Conservation (phyloP, 495 filamentous ascomycete genomes). For the Xylaria intraflava region DNA sequence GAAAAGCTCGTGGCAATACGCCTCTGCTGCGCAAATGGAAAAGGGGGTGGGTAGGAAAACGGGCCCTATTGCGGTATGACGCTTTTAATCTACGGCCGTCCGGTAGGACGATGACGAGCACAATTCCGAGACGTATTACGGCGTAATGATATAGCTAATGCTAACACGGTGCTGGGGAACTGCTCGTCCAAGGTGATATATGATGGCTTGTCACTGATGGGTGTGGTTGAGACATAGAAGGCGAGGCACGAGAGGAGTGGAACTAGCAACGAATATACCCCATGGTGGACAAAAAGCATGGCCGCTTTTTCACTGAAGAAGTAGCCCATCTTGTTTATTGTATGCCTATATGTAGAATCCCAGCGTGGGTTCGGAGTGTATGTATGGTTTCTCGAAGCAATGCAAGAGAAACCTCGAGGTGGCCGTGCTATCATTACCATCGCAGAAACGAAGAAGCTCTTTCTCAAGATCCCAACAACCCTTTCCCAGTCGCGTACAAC, state of each 20-base stretch:
- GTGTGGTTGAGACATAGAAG: background rate
- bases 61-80: background rate
- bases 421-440: constrained; percentile 1
- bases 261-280: constrained; percentile 11
- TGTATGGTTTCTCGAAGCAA: constrained; percentile 3
- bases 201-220: constrained; percentile 1
- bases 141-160: constrained; percentile 7
- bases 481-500: background rate
- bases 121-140: constrained; percentile 3
- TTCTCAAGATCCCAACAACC: constrained; percentile 2
- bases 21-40: background rate
- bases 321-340: constrained; percentile 9
- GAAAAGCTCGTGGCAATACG: background rate
- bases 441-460: background rate
- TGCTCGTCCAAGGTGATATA: background rate
- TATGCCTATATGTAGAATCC: constrained; percentile 15
- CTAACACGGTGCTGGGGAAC: background rate
- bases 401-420: background rate
- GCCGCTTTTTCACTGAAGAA: background rate
- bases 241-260: background rate
- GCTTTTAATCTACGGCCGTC: background rate
- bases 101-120: background rate
- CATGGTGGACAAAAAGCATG: background rate
- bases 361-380: constrained; percentile 3
- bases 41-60: background rate